Conservation (phyloP, 768 basidiomycete genomes). For the Tricholoma bakamatsutake region DNA sequence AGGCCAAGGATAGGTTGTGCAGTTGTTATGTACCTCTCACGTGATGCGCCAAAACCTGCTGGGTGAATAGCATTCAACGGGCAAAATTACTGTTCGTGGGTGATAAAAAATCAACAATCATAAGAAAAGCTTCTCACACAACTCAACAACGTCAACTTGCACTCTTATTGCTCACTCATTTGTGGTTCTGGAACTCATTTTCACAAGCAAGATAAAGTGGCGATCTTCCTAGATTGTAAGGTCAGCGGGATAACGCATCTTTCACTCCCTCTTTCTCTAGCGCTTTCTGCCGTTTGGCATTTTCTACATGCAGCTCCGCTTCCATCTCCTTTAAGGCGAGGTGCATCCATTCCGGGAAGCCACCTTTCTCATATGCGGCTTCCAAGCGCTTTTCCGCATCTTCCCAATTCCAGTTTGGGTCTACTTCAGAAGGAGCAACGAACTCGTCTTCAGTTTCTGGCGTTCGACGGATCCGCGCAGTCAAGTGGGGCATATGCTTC, state of each 20-base stretch:
- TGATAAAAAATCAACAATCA: too few species aligned
- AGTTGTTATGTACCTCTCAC: too few species aligned
- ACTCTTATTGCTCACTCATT: too few species aligned
- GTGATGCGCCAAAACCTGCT: too few species aligned
- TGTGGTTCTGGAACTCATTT: too few species aligned
- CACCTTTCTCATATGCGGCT: constrained; percentile 53
- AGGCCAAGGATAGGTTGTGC: too few species aligned
- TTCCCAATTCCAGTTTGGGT: constrained; percentile 41
- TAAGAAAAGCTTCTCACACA: too few species aligned
- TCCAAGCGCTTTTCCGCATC: constrained; percentile 49
- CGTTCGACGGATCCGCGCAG: constrained; percentile 44
- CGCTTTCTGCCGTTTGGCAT: constrained; percentile 29
- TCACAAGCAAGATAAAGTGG: not conserved
- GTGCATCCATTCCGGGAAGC: constrained; percentile 50
- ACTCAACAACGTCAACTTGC: too few species aligned
- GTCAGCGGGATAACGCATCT: not conserved
- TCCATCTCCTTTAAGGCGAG: constrained; percentile 52
- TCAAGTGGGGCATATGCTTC: constrained; percentile 41
- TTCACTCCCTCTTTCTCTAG: not conserved
- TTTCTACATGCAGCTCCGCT: constrained; percentile 47
- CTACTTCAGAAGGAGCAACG: constrained; percentile 14
- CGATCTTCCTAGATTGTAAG: not conserved
- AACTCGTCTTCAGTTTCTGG: constrained; percentile 26
- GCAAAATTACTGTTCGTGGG: too few species aligned
- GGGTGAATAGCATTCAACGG: too few species aligned